phyloP scores from a whole-genome alignment of 2,329 filamentous ascomycete genomes.

The Fusarium begoniae region DNA sequence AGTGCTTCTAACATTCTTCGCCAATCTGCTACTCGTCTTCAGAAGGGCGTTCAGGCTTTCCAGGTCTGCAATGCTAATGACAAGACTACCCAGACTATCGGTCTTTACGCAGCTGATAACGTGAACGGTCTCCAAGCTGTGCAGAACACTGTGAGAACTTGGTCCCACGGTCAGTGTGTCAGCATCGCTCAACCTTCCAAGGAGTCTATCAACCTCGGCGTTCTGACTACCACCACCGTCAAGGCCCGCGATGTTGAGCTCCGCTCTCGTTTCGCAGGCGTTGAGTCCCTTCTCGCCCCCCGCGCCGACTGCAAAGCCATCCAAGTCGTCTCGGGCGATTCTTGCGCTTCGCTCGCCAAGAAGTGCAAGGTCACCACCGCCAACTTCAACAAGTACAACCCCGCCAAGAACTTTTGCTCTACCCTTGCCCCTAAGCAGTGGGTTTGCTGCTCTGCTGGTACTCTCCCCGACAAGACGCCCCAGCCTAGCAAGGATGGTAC shows the following conservation, averaged over 20 bases:
- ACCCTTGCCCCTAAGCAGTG: constrained; percentile 46
- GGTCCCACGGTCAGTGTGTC: constrained; percentile 36
- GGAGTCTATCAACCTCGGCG: constrained; percentile 19
- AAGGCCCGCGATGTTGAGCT: constrained; percentile 30
- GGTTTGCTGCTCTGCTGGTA: constrained; percentile 51
- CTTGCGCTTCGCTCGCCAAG: constrained; percentile 49
- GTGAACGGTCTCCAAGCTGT: constrained; percentile 21
- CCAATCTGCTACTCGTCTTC: constrained; percentile 16
- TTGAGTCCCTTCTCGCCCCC: constrained; percentile 22
- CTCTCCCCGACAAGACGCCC: constrained; percentile 46
- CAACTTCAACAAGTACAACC: constrained; percentile 53
- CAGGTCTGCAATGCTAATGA: constrained; percentile 33
- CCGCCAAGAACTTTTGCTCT: constrained; percentile 44
- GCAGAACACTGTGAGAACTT: constrained; percentile 30
- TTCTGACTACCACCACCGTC: constrained; percentile 22
- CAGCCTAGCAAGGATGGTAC: constrained; percentile 48
- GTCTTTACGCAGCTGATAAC: constrained; percentile 31
- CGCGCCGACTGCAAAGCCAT: constrained; percentile 37
- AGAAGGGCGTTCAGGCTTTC: constrained; percentile 29
- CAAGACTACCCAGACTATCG: constrained; percentile 30
- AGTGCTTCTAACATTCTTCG: constrained; percentile 28
- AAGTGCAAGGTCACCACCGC: constrained; percentile 50
- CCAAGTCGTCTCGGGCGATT: constrained; percentile 48
- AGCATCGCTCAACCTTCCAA: constrained; percentile 2
- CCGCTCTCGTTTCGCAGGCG: constrained; percentile 24